These are phyloP conservation scores for Candida silvicultrix DNA, from an alignment of 805 yeast species.

Conservation along the genomic window DNA sequence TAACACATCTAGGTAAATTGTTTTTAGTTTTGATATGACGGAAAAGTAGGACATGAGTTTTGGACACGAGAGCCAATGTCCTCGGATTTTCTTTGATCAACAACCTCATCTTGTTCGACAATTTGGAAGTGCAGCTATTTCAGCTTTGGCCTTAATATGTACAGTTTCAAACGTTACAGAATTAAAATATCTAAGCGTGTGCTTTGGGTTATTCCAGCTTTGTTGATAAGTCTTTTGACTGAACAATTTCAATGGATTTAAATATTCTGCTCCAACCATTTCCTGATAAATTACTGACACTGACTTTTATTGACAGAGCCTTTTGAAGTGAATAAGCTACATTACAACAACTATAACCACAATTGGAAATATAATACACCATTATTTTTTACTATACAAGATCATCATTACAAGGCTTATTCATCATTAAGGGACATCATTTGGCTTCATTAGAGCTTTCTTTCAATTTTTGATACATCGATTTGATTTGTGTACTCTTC, in stretches of 20 bases:
- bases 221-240: background rate
- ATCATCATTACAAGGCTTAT: background rate
- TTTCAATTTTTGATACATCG: conserved; percentile 66
- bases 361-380: background rate
- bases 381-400: background rate
- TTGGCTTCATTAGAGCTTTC: conserved; percentile 4
- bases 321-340: background rate
- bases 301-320: background rate
- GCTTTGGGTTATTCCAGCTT: background rate
- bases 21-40: conserved; percentile 30
- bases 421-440: background rate
- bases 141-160: too few species aligned
- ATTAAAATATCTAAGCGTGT: too few species aligned
- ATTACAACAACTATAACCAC: background rate
- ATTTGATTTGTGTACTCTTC: conserved; percentile 63
- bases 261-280: background rate
- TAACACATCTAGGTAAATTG: conserved; percentile 34
- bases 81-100: conserved; percentile 30
- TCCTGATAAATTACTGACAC: background rate
- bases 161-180: too few species aligned
- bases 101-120: conserved; percentile 26
- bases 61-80: conserved; percentile 36
- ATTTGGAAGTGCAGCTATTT: too few species aligned
- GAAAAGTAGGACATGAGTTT: conserved; percentile 39
- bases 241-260: background rate